These are phyloP conservation scores for Basipetospora chlamydospora DNA, from an alignment of 2,329 filamentous ascomycete species.

Conservation along the genomic window DNA sequence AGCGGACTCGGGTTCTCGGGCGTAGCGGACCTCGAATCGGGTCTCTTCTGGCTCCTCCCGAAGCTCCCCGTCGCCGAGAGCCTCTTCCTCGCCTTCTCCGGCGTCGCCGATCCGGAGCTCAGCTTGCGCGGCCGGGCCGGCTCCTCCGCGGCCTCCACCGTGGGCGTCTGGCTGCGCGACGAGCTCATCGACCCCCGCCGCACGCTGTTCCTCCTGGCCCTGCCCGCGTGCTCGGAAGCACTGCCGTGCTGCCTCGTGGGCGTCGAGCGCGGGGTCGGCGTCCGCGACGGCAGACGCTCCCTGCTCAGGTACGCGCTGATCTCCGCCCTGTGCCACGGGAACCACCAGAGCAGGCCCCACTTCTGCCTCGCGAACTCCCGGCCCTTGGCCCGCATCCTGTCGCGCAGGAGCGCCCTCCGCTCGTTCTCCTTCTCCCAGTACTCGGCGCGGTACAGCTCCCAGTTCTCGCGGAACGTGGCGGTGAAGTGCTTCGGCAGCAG, in stretches of 20 bases:
- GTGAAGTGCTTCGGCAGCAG: slow-evolving; percentile 91
- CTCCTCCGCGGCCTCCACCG: slow-evolving; percentile 30
- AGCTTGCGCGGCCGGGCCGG: slow-evolving; percentile 24
- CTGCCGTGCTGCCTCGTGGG: no score
- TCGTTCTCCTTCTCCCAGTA: slow-evolving; percentile 98
- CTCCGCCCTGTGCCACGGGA: slow-evolving; percentile 44
- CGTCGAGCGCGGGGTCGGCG: background rate
- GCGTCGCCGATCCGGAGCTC: slow-evolving; percentile 30
- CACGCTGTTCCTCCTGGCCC: slow-evolving; percentile 31
- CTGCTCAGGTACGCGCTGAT: slow-evolving; percentile 13
- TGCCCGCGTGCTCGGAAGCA: no score
- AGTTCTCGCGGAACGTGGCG: slow-evolving; percentile 87
- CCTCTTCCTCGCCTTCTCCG: slow-evolving; percentile 39
- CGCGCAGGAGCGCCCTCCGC: slow-evolving; percentile 57
- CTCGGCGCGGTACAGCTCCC: slow-evolving; percentile 85
- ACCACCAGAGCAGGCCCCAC: slow-evolving; percentile 74
- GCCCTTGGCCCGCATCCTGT: slow-evolving; percentile 55
- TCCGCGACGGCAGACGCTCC: slow-evolving; percentile 9
- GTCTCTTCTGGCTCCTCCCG: slow-evolving; percentile 27
- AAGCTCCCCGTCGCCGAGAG: slow-evolving; percentile 18
- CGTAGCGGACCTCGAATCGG: slow-evolving; percentile 37
- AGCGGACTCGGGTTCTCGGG: slow-evolving; percentile 40
- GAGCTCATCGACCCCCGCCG: slow-evolving; percentile 38
- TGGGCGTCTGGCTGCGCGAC: slow-evolving; percentile 33
- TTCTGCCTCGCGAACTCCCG: slow-evolving; percentile 51